Percentiles rank a stretch among this genome's conserved stretches.
Evolutionary conservation across 345 rosid species (phyloP).

Genomic region (Rhizophora apiculata): DNA sequence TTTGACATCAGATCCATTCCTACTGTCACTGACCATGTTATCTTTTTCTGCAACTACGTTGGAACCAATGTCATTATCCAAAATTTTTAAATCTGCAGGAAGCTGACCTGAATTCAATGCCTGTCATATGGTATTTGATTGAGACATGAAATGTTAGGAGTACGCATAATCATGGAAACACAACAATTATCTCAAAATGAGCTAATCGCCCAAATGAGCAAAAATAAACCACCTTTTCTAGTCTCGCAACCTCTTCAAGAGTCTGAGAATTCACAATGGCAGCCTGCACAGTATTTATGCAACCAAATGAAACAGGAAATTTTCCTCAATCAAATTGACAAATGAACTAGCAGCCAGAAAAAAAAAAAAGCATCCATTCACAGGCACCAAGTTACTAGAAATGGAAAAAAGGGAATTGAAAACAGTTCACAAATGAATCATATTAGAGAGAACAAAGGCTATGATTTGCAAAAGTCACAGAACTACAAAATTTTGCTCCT

Average conservation of each 20-base stretch:
- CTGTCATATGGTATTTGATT: conserved; percentile 39
- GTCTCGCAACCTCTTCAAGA: conserved; percentile 97
- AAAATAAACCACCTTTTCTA: conserved; percentile 63
- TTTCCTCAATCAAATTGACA: not conserved
- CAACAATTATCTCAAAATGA: not conserved
- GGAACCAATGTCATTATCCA: conserved; percentile 34
- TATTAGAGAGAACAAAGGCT: too few relatives aligned
- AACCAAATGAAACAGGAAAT: conserved; percentile 10
- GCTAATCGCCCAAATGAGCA: conserved; percentile 1
- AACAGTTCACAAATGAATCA: too few relatives aligned
- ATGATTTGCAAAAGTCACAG: too few relatives aligned
- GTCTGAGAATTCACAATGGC: conserved; percentile 99
- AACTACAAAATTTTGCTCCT: too few relatives aligned
- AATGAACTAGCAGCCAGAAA: not conserved
- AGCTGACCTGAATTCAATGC: conserved; percentile 91
- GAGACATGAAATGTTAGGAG: conserved; percentile 19
- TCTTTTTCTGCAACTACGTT: conserved; percentile 35
- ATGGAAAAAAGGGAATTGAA: too few relatives aligned
- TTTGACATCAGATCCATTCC: conserved; percentile 22
- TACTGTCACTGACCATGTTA: conserved; percentile 34
- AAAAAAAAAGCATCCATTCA: not conserved
- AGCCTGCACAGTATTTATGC: conserved; percentile 56
- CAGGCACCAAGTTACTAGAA: not conserved
- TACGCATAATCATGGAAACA: conserved; percentile 10
- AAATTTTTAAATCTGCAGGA: conserved; percentile 73